A percentile compares a stretch with the other conserved stretches of the same genome.
These are phyloP conservation scores for Debaryomyces hansenii DNA, from an alignment of 805 yeast genomes.

Conservation along the genomic window DNA sequence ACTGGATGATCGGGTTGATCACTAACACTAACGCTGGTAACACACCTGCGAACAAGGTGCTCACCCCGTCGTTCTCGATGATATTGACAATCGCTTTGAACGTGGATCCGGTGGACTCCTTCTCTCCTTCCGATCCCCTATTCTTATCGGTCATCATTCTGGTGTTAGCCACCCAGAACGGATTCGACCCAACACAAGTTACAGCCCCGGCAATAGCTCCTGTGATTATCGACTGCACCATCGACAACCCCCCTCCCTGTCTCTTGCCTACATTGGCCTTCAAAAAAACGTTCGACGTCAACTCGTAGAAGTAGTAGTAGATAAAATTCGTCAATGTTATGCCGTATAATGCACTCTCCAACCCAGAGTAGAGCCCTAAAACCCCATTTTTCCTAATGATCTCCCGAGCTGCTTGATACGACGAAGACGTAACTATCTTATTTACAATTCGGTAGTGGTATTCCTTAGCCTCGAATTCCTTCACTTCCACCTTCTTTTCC, in stretches of 20 bases:
- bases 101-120: constrained; percentile 36
- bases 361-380: constrained; percentile 74
- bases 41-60: constrained; percentile 78
- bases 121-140: constrained; percentile 15
- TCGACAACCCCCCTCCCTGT: constrained; percentile 45
- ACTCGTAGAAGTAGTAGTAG: constrained; percentile 88
- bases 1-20: constrained; percentile 86
- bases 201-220: constrained; percentile 88
- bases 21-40: constrained; percentile 86
- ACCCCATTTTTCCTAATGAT: constrained; percentile 62
- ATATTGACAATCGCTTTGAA: constrained; percentile 61
- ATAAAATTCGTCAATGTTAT: constrained; percentile 83
- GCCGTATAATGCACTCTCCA: constrained; percentile 85
- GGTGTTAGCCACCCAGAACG: constrained; percentile 94
- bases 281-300: constrained; percentile 51
- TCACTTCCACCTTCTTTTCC: constrained; percentile 10
- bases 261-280: constrained; percentile 27
- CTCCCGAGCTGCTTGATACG: constrained; percentile 32
- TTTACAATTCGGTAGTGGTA: constrained; percentile 14
- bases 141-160: constrained; percentile 68
- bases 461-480: constrained; percentile 10
- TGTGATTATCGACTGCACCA: constrained; percentile 67
- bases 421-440: constrained; percentile 13
- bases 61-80: constrained; percentile 66
- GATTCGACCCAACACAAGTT: constrained; percentile 80